Evolutionary conservation across 208 protist species (phyloP).

Genomic region (Naegleria fowleri): DNA sequence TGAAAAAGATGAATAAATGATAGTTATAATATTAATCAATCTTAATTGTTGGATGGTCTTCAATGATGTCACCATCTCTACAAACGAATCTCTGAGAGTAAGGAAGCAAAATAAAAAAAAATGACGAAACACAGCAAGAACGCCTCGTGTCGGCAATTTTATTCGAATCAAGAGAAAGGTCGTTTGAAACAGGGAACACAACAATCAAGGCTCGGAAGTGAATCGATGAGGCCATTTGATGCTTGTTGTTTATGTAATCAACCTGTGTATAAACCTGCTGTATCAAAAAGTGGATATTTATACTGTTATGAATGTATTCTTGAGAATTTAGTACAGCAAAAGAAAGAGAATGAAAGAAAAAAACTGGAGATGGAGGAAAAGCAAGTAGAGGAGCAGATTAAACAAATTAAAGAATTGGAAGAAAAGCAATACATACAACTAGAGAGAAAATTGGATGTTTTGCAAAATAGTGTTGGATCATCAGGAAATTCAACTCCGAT

Average conservation of each 20-base stretch:
- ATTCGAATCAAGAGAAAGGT: not conserved
- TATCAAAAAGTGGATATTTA: not conserved
- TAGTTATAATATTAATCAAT: too few relatives aligned
- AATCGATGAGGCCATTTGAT: not conserved
- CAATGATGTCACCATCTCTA: not conserved
- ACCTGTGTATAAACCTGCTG: not conserved
- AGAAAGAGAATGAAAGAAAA: not conserved
- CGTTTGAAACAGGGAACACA: not conserved
- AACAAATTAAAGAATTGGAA: not conserved
- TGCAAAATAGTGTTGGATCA: not conserved
- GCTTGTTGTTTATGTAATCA: not conserved
- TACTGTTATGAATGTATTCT: constrained; percentile 23
- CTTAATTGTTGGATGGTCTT: too few relatives aligned
- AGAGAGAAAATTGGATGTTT: not conserved
- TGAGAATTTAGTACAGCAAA: constrained; percentile 14
- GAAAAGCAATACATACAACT: not conserved
- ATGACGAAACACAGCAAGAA: constrained; percentile 14
- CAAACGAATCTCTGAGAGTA: not conserved
- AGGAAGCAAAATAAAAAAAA: too few relatives aligned
- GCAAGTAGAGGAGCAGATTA: not conserved
- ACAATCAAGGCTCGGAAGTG: not conserved
- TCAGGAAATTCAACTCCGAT: not conserved
- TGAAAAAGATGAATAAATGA: too few relatives aligned
- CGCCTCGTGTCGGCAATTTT: not conserved
- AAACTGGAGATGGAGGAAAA: not conserved